Conservation (phyloP, 2,329 filamentous ascomycete species). For the Berkeleyomyces rouxiae region DNA sequence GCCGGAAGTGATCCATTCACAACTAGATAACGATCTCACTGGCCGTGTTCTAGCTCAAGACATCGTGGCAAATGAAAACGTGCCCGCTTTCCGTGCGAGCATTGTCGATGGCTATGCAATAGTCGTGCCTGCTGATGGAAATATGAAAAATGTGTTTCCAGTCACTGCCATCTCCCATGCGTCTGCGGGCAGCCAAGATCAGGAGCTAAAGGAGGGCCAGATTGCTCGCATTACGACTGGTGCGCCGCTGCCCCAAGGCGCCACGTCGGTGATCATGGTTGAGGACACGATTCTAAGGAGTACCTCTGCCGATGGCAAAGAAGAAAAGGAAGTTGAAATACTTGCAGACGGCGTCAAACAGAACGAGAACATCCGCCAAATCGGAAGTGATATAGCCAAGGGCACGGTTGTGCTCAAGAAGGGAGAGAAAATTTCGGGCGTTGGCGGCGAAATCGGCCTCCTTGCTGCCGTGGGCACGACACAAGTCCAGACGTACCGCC, state of each 20-base stretch:
- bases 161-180: slow-evolving; percentile 80
- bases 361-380: slow-evolving; percentile 78
- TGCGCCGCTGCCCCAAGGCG: slow-evolving; percentile 72
- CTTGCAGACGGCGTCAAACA: slow-evolving; percentile 56
- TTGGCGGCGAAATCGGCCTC: slow-evolving; percentile 82
- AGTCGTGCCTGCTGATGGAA: slow-evolving; percentile 44
- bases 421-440: slow-evolving; percentile 68
- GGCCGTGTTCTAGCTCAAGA: slow-evolving; percentile 71
- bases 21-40: slow-evolving; percentile 49
- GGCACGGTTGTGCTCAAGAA: slow-evolving; percentile 54
- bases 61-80: slow-evolving; percentile 61
- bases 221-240: slow-evolving; percentile 89
- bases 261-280: slow-evolving; percentile 79
- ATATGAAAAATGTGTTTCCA: slow-evolving; percentile 64
- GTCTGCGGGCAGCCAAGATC: slow-evolving; percentile 47
- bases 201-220: slow-evolving; percentile 48
- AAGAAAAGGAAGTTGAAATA: slow-evolving; percentile 81
- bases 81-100: slow-evolving; percentile 86
- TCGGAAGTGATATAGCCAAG: slow-evolving; percentile 69
- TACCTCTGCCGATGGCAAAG: slow-evolving; percentile 60
- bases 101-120: slow-evolving; percentile 96
- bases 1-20: slow-evolving; percentile 37
- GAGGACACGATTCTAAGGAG: slow-evolving; percentile 72
- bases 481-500: slow-evolving; percentile 54
- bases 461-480: slow-evolving; percentile 68